Evolutionary conservation across 352 stramenopile species (phyloP).

Genomic region (Nothophytophthora sp.): DNA sequence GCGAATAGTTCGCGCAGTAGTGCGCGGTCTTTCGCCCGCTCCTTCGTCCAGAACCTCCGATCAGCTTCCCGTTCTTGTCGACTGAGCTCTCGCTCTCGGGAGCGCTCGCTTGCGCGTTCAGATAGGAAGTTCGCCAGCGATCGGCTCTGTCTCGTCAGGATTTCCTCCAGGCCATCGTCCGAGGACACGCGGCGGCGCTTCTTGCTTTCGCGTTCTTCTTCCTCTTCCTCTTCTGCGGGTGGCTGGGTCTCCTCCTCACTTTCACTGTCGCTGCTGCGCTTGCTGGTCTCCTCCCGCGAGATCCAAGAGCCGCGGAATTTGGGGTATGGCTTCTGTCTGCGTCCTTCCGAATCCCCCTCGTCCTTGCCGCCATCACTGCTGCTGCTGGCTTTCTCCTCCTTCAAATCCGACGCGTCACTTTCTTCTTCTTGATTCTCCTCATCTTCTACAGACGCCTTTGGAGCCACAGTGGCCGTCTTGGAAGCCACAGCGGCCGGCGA

Average conservation of each 20-base stretch:
- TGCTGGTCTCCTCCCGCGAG: slow-evolving; percentile 8
- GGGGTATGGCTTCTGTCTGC: slow-evolving; percentile 3
- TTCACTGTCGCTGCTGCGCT: slow-evolving; percentile 1
- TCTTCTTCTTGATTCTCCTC: slow-evolving; percentile 2
- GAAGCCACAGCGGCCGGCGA: no score
- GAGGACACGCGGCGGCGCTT: slow-evolving; percentile 11
- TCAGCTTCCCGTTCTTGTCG: slow-evolving; percentile 19
- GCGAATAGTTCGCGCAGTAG: slow-evolving; percentile 22
- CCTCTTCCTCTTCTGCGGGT: no score
- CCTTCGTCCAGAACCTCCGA: slow-evolving; percentile 18
- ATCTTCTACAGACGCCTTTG: background rate
- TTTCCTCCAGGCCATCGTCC: slow-evolving; percentile 2
- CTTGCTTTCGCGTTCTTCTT: background rate
- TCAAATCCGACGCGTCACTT: slow-evolving; percentile 1
- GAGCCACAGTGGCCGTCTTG: no score
- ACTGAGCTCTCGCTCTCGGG: slow-evolving; percentile 10
- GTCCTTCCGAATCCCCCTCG: slow-evolving; percentile 6
- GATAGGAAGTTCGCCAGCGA: slow-evolving; percentile 10
- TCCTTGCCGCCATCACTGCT: slow-evolving; percentile 14
- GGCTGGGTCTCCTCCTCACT: no score
- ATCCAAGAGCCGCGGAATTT: no score
- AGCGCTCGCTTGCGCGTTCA: slow-evolving; percentile 13
- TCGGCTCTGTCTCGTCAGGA: slow-evolving; percentile 15
- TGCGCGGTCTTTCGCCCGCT: slow-evolving; percentile 21
- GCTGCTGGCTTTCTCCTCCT: background rate